Evolutionary conservation across 345 rosid species (phyloP).

Genomic region (Isatis tinctoria): DNA sequence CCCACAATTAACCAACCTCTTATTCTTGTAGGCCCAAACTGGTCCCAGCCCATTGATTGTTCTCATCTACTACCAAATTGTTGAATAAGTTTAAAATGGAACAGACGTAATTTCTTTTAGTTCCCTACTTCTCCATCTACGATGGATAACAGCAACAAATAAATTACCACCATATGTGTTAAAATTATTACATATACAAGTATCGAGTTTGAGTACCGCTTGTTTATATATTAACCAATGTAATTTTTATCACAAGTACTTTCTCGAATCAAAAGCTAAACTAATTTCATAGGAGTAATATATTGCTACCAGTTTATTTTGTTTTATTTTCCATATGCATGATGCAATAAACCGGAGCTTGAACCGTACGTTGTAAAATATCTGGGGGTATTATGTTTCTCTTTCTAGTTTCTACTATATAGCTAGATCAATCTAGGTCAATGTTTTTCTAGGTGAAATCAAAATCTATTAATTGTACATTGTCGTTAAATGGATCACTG

Average conservation of each 20-base stretch:
- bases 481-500: too few relatives aligned
- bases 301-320: neutral
- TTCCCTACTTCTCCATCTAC: too few relatives aligned
- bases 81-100: neutral
- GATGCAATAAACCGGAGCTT: neutral
- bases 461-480: neutral
- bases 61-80: conserved; percentile 22
- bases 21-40: conserved; percentile 16
- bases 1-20: conserved; percentile 17
- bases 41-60: conserved; percentile 31
- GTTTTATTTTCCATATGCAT: neutral
- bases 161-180: too few relatives aligned
- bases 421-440: neutral
- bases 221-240: neutral
- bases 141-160: too few relatives aligned
- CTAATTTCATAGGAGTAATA: too few relatives aligned
- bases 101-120: neutral
- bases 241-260: neutral
- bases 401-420: too few relatives aligned
- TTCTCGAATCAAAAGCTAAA: neutral
- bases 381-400: too few relatives aligned
- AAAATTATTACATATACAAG: too few relatives aligned
- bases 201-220: neutral
- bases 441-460: neutral
- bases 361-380: neutral